Base-by-base conservation (phyloP, 805 yeast genomes). In the Yamadazyma takamatsuzukensis region DNA sequence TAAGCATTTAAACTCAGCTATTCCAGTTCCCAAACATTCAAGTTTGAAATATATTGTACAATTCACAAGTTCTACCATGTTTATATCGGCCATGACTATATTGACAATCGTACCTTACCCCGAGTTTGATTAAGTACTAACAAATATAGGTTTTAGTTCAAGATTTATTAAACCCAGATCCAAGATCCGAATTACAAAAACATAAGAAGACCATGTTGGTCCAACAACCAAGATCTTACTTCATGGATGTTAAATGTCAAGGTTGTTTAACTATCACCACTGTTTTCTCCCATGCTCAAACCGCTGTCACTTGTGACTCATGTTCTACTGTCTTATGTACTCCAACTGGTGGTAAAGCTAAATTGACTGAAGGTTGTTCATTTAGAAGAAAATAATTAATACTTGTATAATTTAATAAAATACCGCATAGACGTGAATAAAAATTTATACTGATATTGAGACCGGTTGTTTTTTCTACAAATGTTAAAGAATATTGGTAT, bases 311-410 rank as follows among this genome's bases (percentile, higher is more conserved):
- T 63, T 93, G 99, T 80, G 97, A 94, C 65, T 80, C 95, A 37
- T 93, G 99, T 77, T 82, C 97, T 53, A 87, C 96, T 53, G 97
- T 93, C 50, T 83, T 93, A 66, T 89, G 97, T 76, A 83, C 93
- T 64, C 99, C 99, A 68, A 84, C 97, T 53, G 99, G 99, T 80
- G 99, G 99, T 79, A 93, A 93, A 81, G 97, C 97, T 65, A 88
- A 83, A 75, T 81, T 93, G 70, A 88, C 97, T 57, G 98, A 94
- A 78, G 99, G 99, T 72, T 85, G 95, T 68, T 93, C 98, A 61
- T 93, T 88, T 93, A 88, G 97, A 83, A 86, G 87, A 76, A 93
- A 90, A 87, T 90, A 86, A 83, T 44, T 44, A 33, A 30, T 31
- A 29, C 37, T 34, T 41, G 45, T 42, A 41, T 38, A 41, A 42